Evolutionary conservation across 331 rosid species (phyloP).

Genomic region (Pyrus hybrid): DNA sequence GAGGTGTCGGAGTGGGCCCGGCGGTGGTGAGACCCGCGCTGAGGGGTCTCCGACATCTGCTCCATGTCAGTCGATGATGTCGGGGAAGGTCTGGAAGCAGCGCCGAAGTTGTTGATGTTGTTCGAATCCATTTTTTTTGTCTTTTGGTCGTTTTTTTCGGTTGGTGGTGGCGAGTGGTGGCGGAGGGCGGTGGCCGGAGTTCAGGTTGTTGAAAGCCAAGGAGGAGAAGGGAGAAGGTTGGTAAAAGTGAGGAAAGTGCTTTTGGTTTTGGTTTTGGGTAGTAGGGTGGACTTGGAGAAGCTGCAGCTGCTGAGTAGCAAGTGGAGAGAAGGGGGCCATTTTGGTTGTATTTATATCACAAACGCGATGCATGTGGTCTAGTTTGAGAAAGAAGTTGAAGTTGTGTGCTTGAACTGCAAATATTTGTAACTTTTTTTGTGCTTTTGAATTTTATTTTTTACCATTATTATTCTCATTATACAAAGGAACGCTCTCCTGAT

Average conservation of each 20-base stretch:
- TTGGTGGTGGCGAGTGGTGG: background rate
- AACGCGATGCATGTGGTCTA: too few relatives aligned
- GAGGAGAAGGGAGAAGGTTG: background rate
- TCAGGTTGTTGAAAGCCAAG: background rate
- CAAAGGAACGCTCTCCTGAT: too few relatives aligned
- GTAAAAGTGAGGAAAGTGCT: background rate
- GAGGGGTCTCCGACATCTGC: conserved; percentile 51
- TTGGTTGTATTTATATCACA: too few relatives aligned
- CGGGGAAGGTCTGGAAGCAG: conserved; percentile 19
- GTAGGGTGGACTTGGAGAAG: too few relatives aligned
- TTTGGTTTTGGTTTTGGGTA: too few relatives aligned
- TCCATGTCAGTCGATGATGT: conserved; percentile 27
- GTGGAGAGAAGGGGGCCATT: background rate
- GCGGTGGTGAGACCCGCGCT: conserved; percentile 66
- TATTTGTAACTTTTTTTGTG: too few relatives aligned
- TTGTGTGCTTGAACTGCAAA: too few relatives aligned
- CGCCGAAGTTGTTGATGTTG: background rate
- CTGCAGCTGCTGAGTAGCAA: background rate
- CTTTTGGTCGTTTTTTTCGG: background rate
- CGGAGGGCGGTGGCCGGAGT: background rate
- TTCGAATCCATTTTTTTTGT: background rate
- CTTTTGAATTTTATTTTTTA: too few relatives aligned
- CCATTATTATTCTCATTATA: too few relatives aligned
- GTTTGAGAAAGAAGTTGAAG: too few relatives aligned
- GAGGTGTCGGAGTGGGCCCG: conserved; percentile 81